Percentiles rank a stretch among this genome's conserved stretches.
Evolutionary conservation across 2,329 filamentous ascomycete genomes (phyloP).

Genomic region (Colletotrichum destructivum): DNA sequence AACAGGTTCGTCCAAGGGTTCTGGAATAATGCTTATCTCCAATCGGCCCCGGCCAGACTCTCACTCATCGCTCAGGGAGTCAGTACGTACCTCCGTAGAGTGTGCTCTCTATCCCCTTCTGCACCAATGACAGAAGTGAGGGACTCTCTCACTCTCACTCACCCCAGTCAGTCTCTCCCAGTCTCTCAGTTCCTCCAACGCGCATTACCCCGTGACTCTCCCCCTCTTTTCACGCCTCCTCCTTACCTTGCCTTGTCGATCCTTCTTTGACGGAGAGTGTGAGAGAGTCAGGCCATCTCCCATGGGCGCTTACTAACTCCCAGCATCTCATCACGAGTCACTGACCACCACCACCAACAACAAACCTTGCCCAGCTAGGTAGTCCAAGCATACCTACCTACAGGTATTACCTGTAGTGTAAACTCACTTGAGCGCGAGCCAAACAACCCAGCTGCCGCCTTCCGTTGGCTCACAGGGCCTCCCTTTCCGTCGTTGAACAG

Average conservation of each 20-base stretch:
- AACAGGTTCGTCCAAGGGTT: neutral
- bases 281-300: conserved; percentile 7
- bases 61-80: too few relatives aligned
- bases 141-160: too few relatives aligned
- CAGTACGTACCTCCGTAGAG: neutral
- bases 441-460: neutral
- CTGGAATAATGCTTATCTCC: neutral
- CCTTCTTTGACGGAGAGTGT: neutral
- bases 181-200: too few relatives aligned
- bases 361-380: neutral
- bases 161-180: too few relatives aligned
- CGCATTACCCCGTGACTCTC: neutral
- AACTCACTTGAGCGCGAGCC: neutral
- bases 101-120: too few relatives aligned
- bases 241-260: conserved; percentile 2
- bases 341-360: neutral
- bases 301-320: conserved; percentile 25
- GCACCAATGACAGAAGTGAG: too few relatives aligned
- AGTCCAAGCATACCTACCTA: neutral
- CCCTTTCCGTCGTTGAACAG: neutral
- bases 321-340: neutral
- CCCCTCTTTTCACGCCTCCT: neutral
- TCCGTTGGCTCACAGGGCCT: neutral
- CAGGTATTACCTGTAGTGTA: neutral
- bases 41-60: neutral